phyloP scores from a whole-genome alignment of 2,329 filamentous ascomycete species.

The Cryoendolithus antarcticus region DNA sequence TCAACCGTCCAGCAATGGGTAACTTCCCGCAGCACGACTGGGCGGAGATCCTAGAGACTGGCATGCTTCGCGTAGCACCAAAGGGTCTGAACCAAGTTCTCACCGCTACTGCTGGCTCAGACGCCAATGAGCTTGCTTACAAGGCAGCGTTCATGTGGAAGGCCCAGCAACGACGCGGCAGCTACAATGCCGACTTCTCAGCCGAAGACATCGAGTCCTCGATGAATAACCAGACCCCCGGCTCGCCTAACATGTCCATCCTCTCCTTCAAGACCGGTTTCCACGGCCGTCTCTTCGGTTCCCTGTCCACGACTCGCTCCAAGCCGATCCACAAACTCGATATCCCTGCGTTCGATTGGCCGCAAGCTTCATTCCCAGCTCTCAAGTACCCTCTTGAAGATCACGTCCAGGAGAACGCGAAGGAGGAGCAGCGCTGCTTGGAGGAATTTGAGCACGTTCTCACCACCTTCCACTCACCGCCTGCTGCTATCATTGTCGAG shows the following conservation, averaged over 20 bases:
- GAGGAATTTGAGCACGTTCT: conserved; percentile 75
- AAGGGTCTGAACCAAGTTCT: conserved; percentile 80
- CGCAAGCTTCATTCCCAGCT: conserved; percentile 71
- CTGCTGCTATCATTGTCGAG: conserved; percentile 73
- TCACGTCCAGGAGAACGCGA: conserved; percentile 67
- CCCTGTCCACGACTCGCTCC: conserved; percentile 75
- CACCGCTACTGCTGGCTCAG: conserved; percentile 77
- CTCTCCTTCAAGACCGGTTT: conserved; percentile 80
- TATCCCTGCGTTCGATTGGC: conserved; percentile 92
- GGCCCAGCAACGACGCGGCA: conserved; percentile 68
- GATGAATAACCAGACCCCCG: conserved; percentile 74
- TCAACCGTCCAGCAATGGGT: conserved; percentile 80
- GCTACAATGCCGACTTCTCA: conserved; percentile 65
- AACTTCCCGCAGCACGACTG: conserved; percentile 85
- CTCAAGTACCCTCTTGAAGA: conserved; percentile 80
- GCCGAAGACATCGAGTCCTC: conserved; percentile 58
- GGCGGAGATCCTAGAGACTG: conserved; percentile 65
- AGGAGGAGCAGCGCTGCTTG: conserved; percentile 67
- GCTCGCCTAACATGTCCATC: conserved; percentile 69
- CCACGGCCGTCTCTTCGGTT: conserved; percentile 83
- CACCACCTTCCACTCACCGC: conserved; percentile 63
- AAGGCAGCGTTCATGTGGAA: conserved; percentile 94
- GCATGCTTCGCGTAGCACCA: conserved; percentile 71
- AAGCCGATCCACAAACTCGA: conserved; percentile 94
- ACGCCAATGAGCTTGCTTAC: conserved; percentile 89